Conservation (phyloP, 1,284 basidiomycete species). For the Puccinia novopanici region DNA sequence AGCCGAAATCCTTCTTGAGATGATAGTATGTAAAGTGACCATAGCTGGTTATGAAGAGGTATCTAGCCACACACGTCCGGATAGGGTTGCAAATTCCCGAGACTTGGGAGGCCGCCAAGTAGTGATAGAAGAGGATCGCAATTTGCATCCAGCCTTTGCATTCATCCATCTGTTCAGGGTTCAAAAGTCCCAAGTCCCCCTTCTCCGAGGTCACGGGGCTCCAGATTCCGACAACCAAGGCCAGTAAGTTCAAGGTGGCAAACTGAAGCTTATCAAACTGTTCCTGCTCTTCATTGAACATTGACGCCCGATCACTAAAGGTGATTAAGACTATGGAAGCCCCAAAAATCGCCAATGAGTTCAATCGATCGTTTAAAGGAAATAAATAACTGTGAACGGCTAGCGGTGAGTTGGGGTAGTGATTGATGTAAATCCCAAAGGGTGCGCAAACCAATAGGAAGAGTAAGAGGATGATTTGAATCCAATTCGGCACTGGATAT, state of each 20-base stretch:
- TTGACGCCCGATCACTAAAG: constrained; percentile 74
- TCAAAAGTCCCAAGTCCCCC: constrained; percentile 81
- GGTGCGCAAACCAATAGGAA: constrained; percentile 67
- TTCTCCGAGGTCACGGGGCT: constrained; percentile 70
- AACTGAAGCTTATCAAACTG: constrained; percentile 73
- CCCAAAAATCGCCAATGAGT: constrained; percentile 67
- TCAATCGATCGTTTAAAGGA: constrained; percentile 59
- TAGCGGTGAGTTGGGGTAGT: constrained; percentile 10
- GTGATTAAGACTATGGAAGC: constrained; percentile 70
- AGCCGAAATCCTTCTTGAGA: constrained; percentile 80
- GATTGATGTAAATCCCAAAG: constrained; percentile 61
- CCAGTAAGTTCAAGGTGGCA: constrained; percentile 65
- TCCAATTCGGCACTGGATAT: constrained; percentile 69
- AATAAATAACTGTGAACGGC: constrained; percentile 59
- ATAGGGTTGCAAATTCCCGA: constrained; percentile 87
- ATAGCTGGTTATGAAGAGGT: constrained; percentile 71
- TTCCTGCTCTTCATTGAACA: constrained; percentile 86
- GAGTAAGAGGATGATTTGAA: constrained; percentile 68
- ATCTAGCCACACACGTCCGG: constrained; percentile 79
- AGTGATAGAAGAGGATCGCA: constrained; percentile 83
- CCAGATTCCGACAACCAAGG: constrained; percentile 67
- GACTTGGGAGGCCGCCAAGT: constrained; percentile 79
- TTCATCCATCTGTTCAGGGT: constrained; percentile 86
- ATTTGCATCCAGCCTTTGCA: constrained; percentile 98
- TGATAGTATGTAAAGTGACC: constrained; percentile 76